These are phyloP conservation scores for Phytophthora macrochlamydospora DNA, from an alignment of 352 stramenopile species.

Conservation along the genomic window DNA sequence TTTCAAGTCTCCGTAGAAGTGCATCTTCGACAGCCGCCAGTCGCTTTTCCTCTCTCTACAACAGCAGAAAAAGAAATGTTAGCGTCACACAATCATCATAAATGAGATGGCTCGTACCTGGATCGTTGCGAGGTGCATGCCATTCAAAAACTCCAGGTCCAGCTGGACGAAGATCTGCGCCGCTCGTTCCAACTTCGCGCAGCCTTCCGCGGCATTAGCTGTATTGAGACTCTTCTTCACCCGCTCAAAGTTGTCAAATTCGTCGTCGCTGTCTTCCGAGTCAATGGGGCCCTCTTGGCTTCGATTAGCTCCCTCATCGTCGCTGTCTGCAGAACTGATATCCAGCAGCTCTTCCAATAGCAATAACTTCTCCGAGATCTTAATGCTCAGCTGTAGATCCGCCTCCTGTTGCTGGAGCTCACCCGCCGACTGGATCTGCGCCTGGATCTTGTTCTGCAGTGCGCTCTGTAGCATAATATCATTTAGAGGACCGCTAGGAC, in stretches of 20 bases:
- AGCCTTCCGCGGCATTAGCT: slow-evolving; percentile 53
- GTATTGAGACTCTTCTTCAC: slow-evolving; percentile 47
- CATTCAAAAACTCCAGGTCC: slow-evolving; percentile 77
- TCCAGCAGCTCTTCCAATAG: slow-evolving; percentile 80
- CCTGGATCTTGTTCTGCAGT: slow-evolving; percentile 62
- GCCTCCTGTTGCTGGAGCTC: slow-evolving; percentile 53
- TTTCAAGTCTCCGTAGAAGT: slow-evolving; percentile 74
- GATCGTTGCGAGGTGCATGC: slow-evolving; percentile 65
- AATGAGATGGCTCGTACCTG: slow-evolving; percentile 43
- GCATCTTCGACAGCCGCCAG: slow-evolving; percentile 74
- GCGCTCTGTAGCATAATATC: slow-evolving; percentile 30
- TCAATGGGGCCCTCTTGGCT: slow-evolving; percentile 8
- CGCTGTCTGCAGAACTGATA: slow-evolving; percentile 45
- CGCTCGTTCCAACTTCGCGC: slow-evolving; percentile 75
- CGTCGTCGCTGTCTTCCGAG: slow-evolving; percentile 47
- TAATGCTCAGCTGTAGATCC: slow-evolving; percentile 68
- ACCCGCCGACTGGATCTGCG: slow-evolving; percentile 45
- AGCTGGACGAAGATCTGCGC: slow-evolving; percentile 78
- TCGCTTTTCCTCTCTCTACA: slow-evolving; percentile 71
- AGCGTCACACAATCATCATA: slow-evolving; percentile 1
- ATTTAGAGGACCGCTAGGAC: slow-evolving; percentile 4
- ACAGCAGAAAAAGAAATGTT: slow-evolving; percentile 1
- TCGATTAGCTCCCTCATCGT: slow-evolving; percentile 18
- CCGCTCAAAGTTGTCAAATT: slow-evolving; percentile 77
- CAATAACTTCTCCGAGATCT: slow-evolving; percentile 77